Base-by-base conservation (phyloP, 148 eudicot species). In the Nepenthes gracilis region DNA sequence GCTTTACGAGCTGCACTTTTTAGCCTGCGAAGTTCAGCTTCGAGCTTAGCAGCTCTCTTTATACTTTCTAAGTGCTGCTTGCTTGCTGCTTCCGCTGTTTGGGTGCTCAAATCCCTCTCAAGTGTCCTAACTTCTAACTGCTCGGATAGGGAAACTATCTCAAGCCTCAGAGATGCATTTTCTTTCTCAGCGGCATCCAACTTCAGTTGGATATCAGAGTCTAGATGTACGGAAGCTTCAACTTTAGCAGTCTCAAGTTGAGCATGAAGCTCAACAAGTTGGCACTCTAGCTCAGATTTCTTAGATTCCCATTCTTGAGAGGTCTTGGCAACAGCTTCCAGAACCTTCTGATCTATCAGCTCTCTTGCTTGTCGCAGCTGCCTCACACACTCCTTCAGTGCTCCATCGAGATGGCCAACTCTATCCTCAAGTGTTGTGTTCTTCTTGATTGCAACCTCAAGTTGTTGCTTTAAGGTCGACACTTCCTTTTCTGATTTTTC, bases 71-170 rank as follows among this genome's bases (percentile, higher is more conserved):
- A 73, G 57, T 85, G 91, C 23, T 78, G 83, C 64, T 83, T 88
- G 58, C 96, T 88, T n/a, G 88, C 84, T 23, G 84, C 59, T 75
- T 88, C 96, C 35, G 96, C 96, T 54, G 83, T 80, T 69, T 75
- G 84, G 62, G 78, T 81, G 81, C 91, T 88, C 69, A 88, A 72
- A 60, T 88, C 96, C 71, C 96, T 85, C 77, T 88, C 96, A 50
- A 88, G 72, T 7, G 68, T 75, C 73, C 72, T 71, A 49, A 72
- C 40, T 68, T 81, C 74, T 45, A 85, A 68, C 70, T 79, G 81
- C 62, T 88, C 74, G 4, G 58, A 69, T 32, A 60, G 68, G 4
- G 80, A 66, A 40, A 35, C 59, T 8, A 88, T 75, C 67, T 85
- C 80, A 43, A 49, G 77, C 62, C 76, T 81, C 50, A 88, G 62